Evolutionary conservation across 208 protist genomes (phyloP), one percentile per base, ranked within the genome.

Genomic region (Tritrichomonas foetus): DNA sequence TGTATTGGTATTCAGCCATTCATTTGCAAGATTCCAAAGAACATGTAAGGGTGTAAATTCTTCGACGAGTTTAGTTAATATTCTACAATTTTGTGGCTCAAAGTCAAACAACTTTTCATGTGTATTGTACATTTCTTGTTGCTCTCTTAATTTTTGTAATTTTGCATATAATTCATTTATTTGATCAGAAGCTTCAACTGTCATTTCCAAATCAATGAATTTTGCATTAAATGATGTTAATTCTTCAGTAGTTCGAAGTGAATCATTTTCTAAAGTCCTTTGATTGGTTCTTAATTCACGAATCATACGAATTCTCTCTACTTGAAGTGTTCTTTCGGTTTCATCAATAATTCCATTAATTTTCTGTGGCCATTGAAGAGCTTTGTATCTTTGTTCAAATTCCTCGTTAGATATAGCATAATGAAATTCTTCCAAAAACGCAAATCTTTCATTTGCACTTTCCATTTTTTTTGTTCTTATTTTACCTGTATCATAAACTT

Each of bases 241-340:
- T n/a, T 53, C 44, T 22, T 89, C 47, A 16, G 41, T 57, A 16
- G 57, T 13, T 53, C 30, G 9, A 8, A 47, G 30, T 16, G 41
- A 20, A 30, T 82, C 74, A 20, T 44, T 53, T 89, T 89, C 47
- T 44, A 89, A 36, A 39, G 47, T 39, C 39, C 41, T 44, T 89
- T 89, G 47, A 89, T 89, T 57, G 0, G 41, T 11, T 33, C 47
- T 5, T 16, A 89, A 20, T 89, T 89, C 78, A 44, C 47, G 33
- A 57, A 89, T 47, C 78, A 89, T 89, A 57, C 47, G 53, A 49
- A 57, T 89, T 89, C 47, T 53, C 57, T 89, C 78, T 14, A 89
- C 47, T 39, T 44, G 27, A 11, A 89, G 9, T 61, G 47, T 61
- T 89, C 47, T 53, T 57, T 89, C 47, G 14, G 78, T 61, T 89